These are phyloP conservation scores for Sechiopsis laciniata DNA, from an alignment of 306 rosid species.

Conservation along the genomic window DNA sequence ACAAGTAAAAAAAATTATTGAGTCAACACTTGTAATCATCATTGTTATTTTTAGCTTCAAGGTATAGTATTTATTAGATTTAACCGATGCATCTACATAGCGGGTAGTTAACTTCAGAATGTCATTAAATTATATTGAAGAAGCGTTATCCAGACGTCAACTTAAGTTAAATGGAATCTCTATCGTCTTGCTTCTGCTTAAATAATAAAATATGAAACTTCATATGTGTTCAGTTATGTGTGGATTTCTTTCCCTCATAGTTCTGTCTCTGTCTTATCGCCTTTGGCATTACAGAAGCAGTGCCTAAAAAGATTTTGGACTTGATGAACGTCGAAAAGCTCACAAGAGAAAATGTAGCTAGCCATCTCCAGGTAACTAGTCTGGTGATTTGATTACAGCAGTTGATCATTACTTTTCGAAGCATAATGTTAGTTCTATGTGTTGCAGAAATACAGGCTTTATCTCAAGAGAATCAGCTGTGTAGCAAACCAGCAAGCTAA, in stretches of 20 bases:
- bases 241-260: neutral
- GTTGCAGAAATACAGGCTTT: constrained; percentile 89
- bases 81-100: neutral
- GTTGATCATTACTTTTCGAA: constrained; percentile 14
- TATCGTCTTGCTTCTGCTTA: too few relatives aligned
- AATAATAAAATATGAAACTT: too few relatives aligned
- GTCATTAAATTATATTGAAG: too few relatives aligned
- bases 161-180: too few relatives aligned
- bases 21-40: too few relatives aligned
- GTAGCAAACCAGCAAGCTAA: constrained; percentile 86
- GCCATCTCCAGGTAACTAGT: constrained; percentile 87
- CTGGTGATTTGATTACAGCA: neutral
- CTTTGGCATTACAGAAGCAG: constrained; percentile 66
- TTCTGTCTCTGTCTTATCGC: constrained; percentile 12
- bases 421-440: constrained; percentile 17
- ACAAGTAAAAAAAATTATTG: too few relatives aligned
- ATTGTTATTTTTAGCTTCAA: too few relatives aligned
- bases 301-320: constrained; percentile 89
- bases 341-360: constrained; percentile 92
- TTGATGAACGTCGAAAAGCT: constrained; percentile 92
- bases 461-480: constrained; percentile 77
- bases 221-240: too few relatives aligned
- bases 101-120: neutral
- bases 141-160: too few relatives aligned
- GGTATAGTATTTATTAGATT: neutral